A percentile compares a stretch with the other conserved stretches of the same genome.
phyloP scores from a whole-genome alignment of 208 protist genomes.

The Trypanosoma theileri region DNA sequence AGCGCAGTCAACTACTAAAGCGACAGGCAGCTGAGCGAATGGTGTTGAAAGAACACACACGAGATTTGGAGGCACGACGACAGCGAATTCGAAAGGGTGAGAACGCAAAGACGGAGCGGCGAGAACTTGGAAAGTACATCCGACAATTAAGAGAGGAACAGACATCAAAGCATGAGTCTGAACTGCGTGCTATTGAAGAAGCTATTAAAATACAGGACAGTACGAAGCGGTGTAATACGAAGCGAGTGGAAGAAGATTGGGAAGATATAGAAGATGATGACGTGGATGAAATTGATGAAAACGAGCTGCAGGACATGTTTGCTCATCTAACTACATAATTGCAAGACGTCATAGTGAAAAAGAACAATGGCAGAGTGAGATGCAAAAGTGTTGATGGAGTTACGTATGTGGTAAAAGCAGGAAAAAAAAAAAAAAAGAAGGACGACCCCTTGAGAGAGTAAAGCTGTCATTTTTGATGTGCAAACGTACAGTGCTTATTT shows the following conservation, averaged over 20 bases:
- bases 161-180: constrained; percentile 67
- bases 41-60: constrained; percentile 80
- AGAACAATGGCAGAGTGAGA: no score
- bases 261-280: constrained; percentile 35
- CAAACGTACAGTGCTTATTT: constrained; percentile 4
- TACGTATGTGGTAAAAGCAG: no score
- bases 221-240: constrained; percentile 28
- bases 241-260: constrained; percentile 55
- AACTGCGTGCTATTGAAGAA: constrained; percentile 60
- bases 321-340: constrained; percentile 72
- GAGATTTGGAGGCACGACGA: constrained; percentile 64
- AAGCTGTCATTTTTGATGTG: not conserved
- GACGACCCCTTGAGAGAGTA: not conserved
- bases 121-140: constrained; percentile 89
- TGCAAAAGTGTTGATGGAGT: no score
- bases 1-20: constrained; percentile 64
- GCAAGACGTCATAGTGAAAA: not conserved
- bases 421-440: not conserved
- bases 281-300: constrained; percentile 33
- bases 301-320: constrained; percentile 84
- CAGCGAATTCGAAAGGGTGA: constrained; percentile 66
- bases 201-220: constrained; percentile 49
- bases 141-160: constrained; percentile 79
- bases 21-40: constrained; percentile 80
- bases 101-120: constrained; percentile 78